phyloP scores from a whole-genome alignment of 2,329 filamentous ascomycete species.

The Magnaporthales sp. region DNA sequence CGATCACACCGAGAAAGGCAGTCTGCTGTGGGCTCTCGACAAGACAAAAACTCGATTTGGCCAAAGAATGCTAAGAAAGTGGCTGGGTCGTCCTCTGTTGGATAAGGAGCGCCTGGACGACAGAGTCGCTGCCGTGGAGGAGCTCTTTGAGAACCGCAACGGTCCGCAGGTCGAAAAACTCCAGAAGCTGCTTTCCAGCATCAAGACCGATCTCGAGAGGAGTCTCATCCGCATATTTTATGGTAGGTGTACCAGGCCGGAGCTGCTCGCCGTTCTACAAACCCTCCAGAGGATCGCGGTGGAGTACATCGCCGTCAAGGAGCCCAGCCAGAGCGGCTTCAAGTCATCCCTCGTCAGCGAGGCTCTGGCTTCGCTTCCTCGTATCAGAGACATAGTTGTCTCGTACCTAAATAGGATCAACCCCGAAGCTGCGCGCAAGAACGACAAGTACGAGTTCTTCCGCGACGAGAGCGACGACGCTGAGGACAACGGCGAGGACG shows the following conservation, averaged over 20 bases:
- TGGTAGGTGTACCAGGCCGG: constrained; percentile 84
- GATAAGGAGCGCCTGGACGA: constrained; percentile 67
- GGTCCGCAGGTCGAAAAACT: constrained; percentile 64
- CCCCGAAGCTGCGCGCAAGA: constrained; percentile 66
- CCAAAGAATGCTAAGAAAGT: constrained; percentile 79
- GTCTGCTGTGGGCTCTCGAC: constrained; percentile 91
- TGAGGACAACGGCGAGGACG: constrained; percentile 51
- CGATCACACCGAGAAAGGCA: constrained; percentile 75
- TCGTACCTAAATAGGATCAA: constrained; percentile 80
- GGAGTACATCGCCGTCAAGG: constrained; percentile 63
- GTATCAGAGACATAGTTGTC: constrained; percentile 64
- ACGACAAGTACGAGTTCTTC: constrained; percentile 95
- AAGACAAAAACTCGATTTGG: constrained; percentile 88
- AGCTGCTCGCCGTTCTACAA: constrained; percentile 78
- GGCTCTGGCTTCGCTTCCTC: constrained; percentile 67
- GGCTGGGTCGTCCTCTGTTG: constrained; percentile 86
- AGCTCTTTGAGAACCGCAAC: constrained; percentile 63
- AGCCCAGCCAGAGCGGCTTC: constrained; percentile 62
- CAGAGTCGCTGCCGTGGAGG: constrained; percentile 76
- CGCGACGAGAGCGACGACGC: constrained; percentile 42
- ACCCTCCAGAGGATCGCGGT: constrained; percentile 73
- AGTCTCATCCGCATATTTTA: constrained; percentile 95
- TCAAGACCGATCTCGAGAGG: constrained; percentile 79
- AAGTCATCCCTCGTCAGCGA: constrained; percentile 58
- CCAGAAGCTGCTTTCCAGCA: constrained; percentile 59